A percentile compares a stretch with the other conserved stretches of the same genome.
These are phyloP conservation scores for Daldinia grandis DNA, from an alignment of 495 filamentous ascomycete genomes.

Conservation along the genomic window DNA sequence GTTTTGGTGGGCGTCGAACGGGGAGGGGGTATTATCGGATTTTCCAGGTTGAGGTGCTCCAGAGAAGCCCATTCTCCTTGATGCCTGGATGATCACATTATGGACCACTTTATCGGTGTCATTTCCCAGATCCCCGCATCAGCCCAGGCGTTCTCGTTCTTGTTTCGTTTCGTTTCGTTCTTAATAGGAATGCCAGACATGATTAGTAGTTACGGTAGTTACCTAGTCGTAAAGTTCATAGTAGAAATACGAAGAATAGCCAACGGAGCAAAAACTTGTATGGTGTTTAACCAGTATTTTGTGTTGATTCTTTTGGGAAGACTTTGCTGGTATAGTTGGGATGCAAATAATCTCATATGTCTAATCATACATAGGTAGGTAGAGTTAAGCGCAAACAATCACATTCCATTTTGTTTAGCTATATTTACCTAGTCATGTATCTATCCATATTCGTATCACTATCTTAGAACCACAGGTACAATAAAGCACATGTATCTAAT, in stretches of 20 bases:
- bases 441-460: neutral
- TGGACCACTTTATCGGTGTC: conserved; percentile 6
- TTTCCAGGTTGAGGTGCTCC: conserved; percentile 6
- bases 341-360: neutral
- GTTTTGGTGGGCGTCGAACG: conserved; percentile 29
- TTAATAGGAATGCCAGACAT: conserved; percentile 19
- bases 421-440: neutral
- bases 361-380: no score
- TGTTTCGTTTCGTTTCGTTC: conserved; percentile 2
- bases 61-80: neutral
- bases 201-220: neutral
- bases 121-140: conserved; percentile 16
- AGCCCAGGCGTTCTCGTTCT: conserved; percentile 30
- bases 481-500: neutral
- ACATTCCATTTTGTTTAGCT: neutral
- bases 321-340: neutral
- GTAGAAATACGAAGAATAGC: conserved; percentile 8
- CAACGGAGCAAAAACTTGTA: neutral
- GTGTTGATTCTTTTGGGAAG: neutral
- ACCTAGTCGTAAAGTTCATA: conserved; percentile 5
- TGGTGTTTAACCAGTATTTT: conserved; percentile 6
- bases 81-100: conserved; percentile 13
- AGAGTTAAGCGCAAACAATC: neutral
- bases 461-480: neutral
- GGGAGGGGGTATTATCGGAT: conserved; percentile 11